Evolutionary conservation across 2,329 filamentous ascomycete genomes (phyloP).

Genomic region (Neonectria punicea): DNA sequence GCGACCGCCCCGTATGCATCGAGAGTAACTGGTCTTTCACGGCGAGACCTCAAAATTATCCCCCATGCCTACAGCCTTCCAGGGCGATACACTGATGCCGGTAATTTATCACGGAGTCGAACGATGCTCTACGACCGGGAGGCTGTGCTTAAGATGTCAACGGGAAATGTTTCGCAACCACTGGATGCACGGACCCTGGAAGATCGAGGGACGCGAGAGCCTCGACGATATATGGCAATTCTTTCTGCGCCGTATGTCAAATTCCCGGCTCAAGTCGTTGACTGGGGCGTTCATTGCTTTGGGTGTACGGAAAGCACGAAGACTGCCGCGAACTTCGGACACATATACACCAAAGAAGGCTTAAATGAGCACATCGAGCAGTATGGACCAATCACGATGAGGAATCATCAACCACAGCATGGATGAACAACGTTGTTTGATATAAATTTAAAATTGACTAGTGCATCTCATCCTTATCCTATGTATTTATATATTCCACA

Average conservation of each 20-base stretch:
- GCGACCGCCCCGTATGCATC: constrained; percentile 11
- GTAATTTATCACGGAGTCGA: not conserved
- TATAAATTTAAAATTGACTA: too few relatives aligned
- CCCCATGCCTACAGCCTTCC: constrained; percentile 16
- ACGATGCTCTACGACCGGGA: constrained; percentile 11
- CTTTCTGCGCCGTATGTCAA: constrained; percentile 19
- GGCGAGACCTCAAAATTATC: not conserved
- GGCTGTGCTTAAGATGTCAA: not conserved
- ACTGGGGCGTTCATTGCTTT: constrained; percentile 17
- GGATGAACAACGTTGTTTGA: not conserved
- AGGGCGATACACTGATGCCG: constrained; percentile 9
- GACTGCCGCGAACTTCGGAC: not conserved
- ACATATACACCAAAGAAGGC: not conserved
- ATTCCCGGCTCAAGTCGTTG: not conserved
- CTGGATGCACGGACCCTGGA: not conserved
- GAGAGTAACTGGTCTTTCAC: not conserved
- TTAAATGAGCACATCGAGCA: not conserved
- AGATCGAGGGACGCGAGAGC: not conserved
- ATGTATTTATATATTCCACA: too few relatives aligned
- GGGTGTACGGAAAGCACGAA: not conserved
- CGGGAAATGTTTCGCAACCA: not conserved
- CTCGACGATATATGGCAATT: constrained; percentile 16
- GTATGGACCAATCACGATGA: not conserved
- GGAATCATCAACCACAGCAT: not conserved
- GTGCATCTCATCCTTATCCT: not conserved